Evolutionary conservation across 139 green algal genomes (phyloP), one percentile per base, ranked within the genome.

Genomic region (Coelastrella sp.): DNA sequence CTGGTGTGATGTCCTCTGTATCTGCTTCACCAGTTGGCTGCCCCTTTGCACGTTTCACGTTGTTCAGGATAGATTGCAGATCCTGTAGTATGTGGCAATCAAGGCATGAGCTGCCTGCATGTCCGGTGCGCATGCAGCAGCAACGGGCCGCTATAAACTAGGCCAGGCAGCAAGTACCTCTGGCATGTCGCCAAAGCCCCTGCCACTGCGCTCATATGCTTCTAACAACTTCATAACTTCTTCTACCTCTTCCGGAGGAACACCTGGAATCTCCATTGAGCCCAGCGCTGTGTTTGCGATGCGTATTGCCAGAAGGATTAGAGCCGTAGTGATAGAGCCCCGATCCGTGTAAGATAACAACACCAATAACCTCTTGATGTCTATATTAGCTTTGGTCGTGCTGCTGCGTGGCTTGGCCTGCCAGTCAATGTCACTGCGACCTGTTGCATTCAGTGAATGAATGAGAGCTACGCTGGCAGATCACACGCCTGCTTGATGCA

Each of bases 1-100:
- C 79, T n/a, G 93, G 93, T 0, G 87, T 90, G 10, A 95, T 92
- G 20, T 95, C 88, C 78, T 95, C 84, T 7, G 88, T 91, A 11
- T 73, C 25, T 4, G 74, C 79, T 7, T 95, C 92, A 35, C 61
- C 88, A 6, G 76, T 84, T 8, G 73, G 74, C 49, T 93, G 74
- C 0, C 91, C 88, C 58, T 95, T 94, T 49, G 92, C 81, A 12
- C 84, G 85, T n/a, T 91, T 94, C 0, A 95, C 92, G 20, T 92
- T 93, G 20, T 90, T 59, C 72, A 95, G 60, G 56, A 95, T 73
- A 5, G 88, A 87, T 91, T 95, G 87, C 83, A 84, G 68, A 60
- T 83, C 68, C 68, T 76, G 24, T 4, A 76, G 6, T 17, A 15
- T 14, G 6, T 17, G 63, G 15, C 12, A 6, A 14, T 17, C 63